phyloP scores from a whole-genome alignment of 1,284 basidiomycete genomes.

The Ustilago curta region DNA sequence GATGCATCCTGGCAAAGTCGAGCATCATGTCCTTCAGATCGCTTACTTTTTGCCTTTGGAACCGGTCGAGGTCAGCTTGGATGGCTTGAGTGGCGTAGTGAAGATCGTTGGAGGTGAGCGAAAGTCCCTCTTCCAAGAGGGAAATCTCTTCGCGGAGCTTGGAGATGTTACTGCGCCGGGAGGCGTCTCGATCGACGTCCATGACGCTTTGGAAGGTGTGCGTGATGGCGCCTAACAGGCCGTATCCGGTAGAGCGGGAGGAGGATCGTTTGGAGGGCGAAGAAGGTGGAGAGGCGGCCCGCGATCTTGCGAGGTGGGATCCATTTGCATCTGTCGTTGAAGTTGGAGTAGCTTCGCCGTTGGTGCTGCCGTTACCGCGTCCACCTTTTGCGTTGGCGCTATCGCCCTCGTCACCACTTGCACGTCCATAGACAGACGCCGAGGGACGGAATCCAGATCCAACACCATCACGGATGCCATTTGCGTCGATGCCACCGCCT shows the following conservation, averaged over 20 bases:
- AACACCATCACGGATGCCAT: slow-evolving; percentile 47
- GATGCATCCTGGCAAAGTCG: slow-evolving; percentile 86
- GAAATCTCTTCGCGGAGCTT: slow-evolving; percentile 92
- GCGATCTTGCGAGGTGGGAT: slow-evolving; percentile 11
- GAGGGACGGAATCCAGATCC: slow-evolving; percentile 40
- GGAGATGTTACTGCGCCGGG: slow-evolving; percentile 88
- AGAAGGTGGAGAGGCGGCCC: slow-evolving; percentile 30
- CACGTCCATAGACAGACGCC: slow-evolving; percentile 34
- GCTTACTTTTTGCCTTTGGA: slow-evolving; percentile 97
- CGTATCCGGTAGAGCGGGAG: slow-evolving; percentile 70
- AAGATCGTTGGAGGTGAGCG: slow-evolving; percentile 73
- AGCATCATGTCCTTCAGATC: slow-evolving; percentile 93
- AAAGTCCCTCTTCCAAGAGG: slow-evolving; percentile 63
- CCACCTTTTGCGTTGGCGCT: not conserved
- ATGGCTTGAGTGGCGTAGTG: slow-evolving; percentile 96
- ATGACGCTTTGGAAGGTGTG: slow-evolving; percentile 97
- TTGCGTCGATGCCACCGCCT: slow-evolving; percentile 41
- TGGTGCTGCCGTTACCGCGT: not conserved
- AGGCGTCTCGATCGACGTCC: slow-evolving; percentile 97
- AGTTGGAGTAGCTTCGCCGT: slow-evolving; percentile 2
- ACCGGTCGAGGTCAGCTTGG: slow-evolving; percentile 96
- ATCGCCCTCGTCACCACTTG: slow-evolving; percentile 28
- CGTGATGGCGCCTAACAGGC: slow-evolving; percentile 88
- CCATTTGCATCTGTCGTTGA: slow-evolving; percentile 4
- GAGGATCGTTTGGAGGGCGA: slow-evolving; percentile 45